phyloP scores from a whole-genome alignment of 129 eudicot species.

The Solidago caesia region DNA sequence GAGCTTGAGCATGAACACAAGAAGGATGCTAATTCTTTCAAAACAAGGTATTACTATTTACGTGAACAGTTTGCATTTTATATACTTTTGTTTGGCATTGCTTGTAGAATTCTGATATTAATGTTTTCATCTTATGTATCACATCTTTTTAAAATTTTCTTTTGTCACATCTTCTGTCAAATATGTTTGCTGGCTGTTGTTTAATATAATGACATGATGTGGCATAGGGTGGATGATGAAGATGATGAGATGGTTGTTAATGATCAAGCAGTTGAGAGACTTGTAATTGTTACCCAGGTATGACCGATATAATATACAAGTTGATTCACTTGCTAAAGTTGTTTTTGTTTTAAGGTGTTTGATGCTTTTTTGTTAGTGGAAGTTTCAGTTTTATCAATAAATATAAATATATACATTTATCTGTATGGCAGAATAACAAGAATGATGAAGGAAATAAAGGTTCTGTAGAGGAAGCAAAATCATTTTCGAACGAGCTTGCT shows the following conservation, averaged over 20 bases:
- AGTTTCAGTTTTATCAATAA: background rate
- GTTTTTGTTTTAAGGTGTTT: background rate
- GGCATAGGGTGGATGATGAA: constrained; percentile 72
- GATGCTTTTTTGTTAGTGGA: background rate
- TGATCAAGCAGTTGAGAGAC: constrained; percentile 89
- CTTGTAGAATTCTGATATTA: background rate
- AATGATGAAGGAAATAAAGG: constrained; percentile 43
- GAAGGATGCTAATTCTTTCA: constrained; percentile 39
- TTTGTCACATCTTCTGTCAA: background rate
- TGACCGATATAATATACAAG: background rate
- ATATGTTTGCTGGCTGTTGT: constrained; percentile 4
- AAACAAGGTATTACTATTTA: constrained; percentile 40
- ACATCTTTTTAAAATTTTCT: background rate
- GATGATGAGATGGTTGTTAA: constrained; percentile 63
- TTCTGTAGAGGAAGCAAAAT: constrained; percentile 41
- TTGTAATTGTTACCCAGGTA: constrained; percentile 93
- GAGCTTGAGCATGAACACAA: constrained; percentile 75
- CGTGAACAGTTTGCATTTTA: background rate
- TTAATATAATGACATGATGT: constrained; percentile 6
- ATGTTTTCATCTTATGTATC: background rate
- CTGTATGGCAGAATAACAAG: constrained; percentile 52
- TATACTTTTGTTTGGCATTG: background rate
- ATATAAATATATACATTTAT: constrained; percentile 16
- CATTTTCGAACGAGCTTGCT: constrained; percentile 74
- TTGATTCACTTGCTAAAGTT: too few relatives aligned